Conservation (phyloP, 306 rosid genomes). For the Trifolium dubium region DNA sequence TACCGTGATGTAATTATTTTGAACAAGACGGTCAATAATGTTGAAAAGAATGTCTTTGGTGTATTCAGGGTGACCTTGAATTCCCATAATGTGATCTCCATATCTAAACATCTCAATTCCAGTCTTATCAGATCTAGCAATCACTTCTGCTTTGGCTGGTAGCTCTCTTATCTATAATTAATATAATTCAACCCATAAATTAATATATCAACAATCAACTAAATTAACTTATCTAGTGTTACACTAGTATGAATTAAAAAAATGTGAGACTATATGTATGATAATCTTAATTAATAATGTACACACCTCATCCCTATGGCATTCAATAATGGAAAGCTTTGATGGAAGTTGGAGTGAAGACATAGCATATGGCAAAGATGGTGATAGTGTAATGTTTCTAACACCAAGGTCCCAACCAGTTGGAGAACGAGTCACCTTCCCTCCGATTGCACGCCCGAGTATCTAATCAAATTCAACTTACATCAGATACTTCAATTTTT, state of each 20-base stretch:
- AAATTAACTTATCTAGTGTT: neutral
- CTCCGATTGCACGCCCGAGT: conserved; percentile 82
- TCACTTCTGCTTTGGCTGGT: conserved; percentile 77
- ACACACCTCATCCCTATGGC: conserved; percentile 88
- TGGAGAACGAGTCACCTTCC: conserved; percentile 70
- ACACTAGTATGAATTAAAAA: neutral
- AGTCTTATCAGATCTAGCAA: conserved; percentile 91
- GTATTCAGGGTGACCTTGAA: conserved; percentile 97
- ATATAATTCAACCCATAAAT: neutral
- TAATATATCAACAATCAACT: neutral
- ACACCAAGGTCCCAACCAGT: conserved; percentile 94
- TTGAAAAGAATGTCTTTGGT: conserved; percentile 78
- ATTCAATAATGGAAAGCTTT: conserved; percentile 65
- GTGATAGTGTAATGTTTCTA: conserved; percentile 61
- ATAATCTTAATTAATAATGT: neutral
- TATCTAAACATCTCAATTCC: conserved; percentile 79
- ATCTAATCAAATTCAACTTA: conserved; percentile 50
- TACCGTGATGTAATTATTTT: conserved; percentile 58
- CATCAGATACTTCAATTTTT: too few relatives aligned
- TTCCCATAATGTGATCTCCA: conserved; percentile 94
- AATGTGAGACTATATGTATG: neutral
- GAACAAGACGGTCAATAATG: conserved; percentile 78
- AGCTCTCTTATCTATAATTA: conserved; percentile 70
- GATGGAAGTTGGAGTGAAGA: conserved; percentile 68
- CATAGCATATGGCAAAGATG: conserved; percentile 51